These are phyloP conservation scores for Epithele typhae DNA, from an alignment of 768 basidiomycete species.

Conservation along the genomic window DNA sequence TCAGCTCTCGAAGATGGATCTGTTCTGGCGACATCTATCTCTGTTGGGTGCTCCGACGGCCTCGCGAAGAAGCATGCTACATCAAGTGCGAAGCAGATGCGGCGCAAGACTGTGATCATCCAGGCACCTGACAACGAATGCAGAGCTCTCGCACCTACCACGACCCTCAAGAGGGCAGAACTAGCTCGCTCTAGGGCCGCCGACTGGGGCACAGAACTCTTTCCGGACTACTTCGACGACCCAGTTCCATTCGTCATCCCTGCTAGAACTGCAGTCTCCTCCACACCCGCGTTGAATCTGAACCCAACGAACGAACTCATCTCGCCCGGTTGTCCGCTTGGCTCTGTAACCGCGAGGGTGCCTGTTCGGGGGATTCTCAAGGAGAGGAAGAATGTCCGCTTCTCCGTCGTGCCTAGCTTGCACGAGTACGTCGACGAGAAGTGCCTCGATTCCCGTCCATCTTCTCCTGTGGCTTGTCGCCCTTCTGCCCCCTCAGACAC, in stretches of 20 bases:
- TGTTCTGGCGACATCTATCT: too few relatives aligned
- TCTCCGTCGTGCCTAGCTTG: slow-evolving; percentile 21
- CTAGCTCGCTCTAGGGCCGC: background rate
- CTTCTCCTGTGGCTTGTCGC: too few relatives aligned
- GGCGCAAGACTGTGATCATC: slow-evolving; percentile 28
- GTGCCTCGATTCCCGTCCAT: too few relatives aligned
- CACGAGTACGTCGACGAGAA: slow-evolving; percentile 14
- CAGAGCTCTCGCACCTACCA: background rate
- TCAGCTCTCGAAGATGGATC: too few relatives aligned
- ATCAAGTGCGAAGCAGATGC: slow-evolving; percentile 11
- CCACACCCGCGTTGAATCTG: slow-evolving; percentile 7
- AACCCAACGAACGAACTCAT: slow-evolving; percentile 17
- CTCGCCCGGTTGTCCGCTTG: slow-evolving; percentile 12
- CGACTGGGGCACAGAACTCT: background rate
- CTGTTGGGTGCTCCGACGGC: too few relatives aligned
- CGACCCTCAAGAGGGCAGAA: background rate
- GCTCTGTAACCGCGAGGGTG: slow-evolving; percentile 20
- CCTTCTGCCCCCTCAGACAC: too few relatives aligned
- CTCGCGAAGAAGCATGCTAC: too few relatives aligned
- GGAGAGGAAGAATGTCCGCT: slow-evolving; percentile 37
- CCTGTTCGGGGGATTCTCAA: slow-evolving; percentile 35
- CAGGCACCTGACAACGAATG: slow-evolving; percentile 18
- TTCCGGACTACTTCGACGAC: slow-evolving; percentile 7
- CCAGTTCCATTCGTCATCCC: slow-evolving; percentile 18
- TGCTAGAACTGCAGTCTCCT: too few relatives aligned